phyloP scores from a whole-genome alignment of 1,284 basidiomycete species.

The Austroboletus olivaceoglutinosus region DNA sequence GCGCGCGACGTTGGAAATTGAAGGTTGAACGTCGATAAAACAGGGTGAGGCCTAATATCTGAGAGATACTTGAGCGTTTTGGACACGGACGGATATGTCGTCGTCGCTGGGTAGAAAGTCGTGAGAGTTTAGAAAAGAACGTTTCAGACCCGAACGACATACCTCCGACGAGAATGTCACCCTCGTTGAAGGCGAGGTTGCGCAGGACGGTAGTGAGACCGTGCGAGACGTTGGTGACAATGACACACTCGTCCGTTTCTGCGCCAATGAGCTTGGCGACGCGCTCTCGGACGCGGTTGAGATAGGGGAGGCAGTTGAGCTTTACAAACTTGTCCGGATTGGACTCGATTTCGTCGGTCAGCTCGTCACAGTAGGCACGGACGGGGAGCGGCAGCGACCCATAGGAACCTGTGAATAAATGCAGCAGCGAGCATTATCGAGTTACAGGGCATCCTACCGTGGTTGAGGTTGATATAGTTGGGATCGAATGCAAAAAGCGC shows the following conservation, averaged over 20 bases:
- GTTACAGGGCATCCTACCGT: slow-evolving; percentile 42
- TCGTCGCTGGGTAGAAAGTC: slow-evolving; percentile 47
- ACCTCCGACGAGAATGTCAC: slow-evolving; percentile 47
- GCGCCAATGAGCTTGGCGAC: slow-evolving; percentile 64
- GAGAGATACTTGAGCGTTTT: slow-evolving; percentile 58
- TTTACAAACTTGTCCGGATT: slow-evolving; percentile 66
- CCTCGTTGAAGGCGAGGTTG: slow-evolving; percentile 53
- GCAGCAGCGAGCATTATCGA: neutral
- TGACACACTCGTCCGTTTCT: slow-evolving; percentile 58
- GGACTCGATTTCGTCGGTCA: slow-evolving; percentile 51
- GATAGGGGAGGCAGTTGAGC: slow-evolving; percentile 38
- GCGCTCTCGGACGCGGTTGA: slow-evolving; percentile 39
- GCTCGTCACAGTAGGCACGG: slow-evolving; percentile 44
- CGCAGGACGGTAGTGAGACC: slow-evolving; percentile 66
- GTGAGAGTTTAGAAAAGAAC: neutral
- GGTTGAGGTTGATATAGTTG: slow-evolving; percentile 62
- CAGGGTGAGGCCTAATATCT: slow-evolving; percentile 57
- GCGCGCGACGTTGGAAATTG: slow-evolving; percentile 65
- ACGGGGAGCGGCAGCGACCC: slow-evolving; percentile 68
- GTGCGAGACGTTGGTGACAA: slow-evolving; percentile 65
- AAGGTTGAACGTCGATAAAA: slow-evolving; percentile 49
- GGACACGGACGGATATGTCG: slow-evolving; percentile 64
- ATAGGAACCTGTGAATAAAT: slow-evolving; percentile 53
- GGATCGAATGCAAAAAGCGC: slow-evolving; percentile 53
- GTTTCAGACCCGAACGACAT: neutral